These are phyloP conservation scores for Calycina marina DNA, from an alignment of 2,329 filamentous ascomycete species.

Conservation along the genomic window DNA sequence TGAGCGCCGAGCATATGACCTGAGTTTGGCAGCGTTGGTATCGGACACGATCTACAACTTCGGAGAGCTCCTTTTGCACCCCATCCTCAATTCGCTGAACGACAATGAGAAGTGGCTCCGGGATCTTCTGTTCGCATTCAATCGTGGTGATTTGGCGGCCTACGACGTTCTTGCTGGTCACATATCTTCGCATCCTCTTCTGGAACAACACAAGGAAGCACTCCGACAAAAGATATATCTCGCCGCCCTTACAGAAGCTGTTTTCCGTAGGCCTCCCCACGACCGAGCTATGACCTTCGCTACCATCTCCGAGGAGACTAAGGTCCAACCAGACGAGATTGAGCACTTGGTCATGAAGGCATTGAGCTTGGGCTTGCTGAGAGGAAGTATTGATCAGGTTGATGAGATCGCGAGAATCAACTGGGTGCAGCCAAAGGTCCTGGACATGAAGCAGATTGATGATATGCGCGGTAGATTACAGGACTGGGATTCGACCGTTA, in stretches of 20 bases:
- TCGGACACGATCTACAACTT: slow-evolving; percentile 99
- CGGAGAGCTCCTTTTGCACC: slow-evolving; percentile 93
- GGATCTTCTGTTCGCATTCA: slow-evolving; percentile 94
- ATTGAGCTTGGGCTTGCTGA: slow-evolving; percentile 77
- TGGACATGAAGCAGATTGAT: slow-evolving; percentile 90
- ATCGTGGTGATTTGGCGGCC: slow-evolving; percentile 78
- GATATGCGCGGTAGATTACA: slow-evolving; percentile 77
- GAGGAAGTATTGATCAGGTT: slow-evolving; percentile 92
- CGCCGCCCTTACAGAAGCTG: slow-evolving; percentile 86
- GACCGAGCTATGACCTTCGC: slow-evolving; percentile 87
- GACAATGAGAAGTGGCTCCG: slow-evolving; percentile 76
- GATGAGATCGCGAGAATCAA: slow-evolving; percentile 88
- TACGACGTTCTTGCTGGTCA: slow-evolving; percentile 75
- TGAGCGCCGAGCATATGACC: slow-evolving; percentile 74
- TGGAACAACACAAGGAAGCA: slow-evolving; percentile 67
- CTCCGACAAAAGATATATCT: slow-evolving; percentile 97
- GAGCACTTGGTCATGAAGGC: slow-evolving; percentile 99
- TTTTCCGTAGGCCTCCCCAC: slow-evolving; percentile 90
- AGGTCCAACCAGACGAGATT: slow-evolving; percentile 80
- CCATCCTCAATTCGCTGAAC: slow-evolving; percentile 77
- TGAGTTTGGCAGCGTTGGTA: slow-evolving; percentile 81
- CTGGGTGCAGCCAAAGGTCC: slow-evolving; percentile 97
- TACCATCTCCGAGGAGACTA: slow-evolving; percentile 82
- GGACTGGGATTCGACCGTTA: slow-evolving; percentile 94
- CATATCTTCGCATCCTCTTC: slow-evolving; percentile 64